Percentiles rank a stretch among this genome's conserved stretches.
These are phyloP conservation scores for Beauveria sp. DNA, from an alignment of 2,329 filamentous ascomycete species.

Conservation along the genomic window DNA sequence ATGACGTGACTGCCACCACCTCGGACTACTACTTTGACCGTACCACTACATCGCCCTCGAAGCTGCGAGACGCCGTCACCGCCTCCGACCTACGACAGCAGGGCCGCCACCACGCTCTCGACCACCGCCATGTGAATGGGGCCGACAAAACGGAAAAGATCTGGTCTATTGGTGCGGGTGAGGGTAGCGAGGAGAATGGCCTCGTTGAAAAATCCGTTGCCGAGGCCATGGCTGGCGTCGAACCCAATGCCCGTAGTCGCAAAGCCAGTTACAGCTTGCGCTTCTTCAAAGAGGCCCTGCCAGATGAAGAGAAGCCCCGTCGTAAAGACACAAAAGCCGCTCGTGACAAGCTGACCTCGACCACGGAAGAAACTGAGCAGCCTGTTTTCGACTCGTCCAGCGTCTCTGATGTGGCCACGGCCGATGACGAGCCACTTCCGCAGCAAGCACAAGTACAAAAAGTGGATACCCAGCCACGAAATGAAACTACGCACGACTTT, in stretches of 20 bases:
- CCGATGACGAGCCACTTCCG: background rate
- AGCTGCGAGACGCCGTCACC: background rate
- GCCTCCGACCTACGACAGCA: conserved; percentile 1
- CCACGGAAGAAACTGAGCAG: conserved; percentile 26
- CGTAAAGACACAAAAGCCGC: conserved; percentile 38
- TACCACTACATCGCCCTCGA: conserved; percentile 9
- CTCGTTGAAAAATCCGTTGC: conserved; percentile 59
- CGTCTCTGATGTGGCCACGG: conserved; percentile 3
- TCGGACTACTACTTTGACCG: conserved; percentile 16
- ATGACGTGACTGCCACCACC: conserved; percentile 20
- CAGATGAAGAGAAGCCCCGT: conserved; percentile 48
- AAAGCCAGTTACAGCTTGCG: conserved; percentile 61
- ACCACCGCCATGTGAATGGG: conserved; percentile 35
- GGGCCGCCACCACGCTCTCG: conserved; percentile 19
- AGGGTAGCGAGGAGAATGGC: conserved; percentile 42
- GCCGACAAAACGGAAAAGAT: conserved; percentile 56
- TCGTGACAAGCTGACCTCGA: conserved; percentile 35
- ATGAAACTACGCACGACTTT: conserved; percentile 15
- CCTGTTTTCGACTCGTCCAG: background rate
- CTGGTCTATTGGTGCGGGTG: conserved; percentile 54
- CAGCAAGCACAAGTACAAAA: background rate
- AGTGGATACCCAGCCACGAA: background rate
- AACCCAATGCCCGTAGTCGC: conserved; percentile 56
- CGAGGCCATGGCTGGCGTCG: conserved; percentile 52
- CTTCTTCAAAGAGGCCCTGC: conserved; percentile 59